Evolutionary conservation across 345 rosid species (phyloP), one percentile per base, ranked within the genome.

Genomic region (Dovyalis caffra): DNA sequence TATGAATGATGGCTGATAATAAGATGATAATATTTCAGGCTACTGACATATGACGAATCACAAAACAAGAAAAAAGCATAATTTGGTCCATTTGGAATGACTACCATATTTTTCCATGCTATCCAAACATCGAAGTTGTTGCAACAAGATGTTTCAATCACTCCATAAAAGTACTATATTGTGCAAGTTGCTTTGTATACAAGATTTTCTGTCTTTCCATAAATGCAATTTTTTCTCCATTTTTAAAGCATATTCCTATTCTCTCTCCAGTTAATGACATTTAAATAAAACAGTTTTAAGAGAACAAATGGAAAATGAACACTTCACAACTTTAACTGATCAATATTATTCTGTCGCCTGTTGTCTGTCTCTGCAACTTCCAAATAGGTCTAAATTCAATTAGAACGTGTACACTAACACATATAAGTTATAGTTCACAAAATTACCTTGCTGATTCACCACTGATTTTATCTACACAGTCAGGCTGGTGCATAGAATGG

Each of bases 381-480:
- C 61, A 10, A 56, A 56, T n/a, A 8, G 61, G 28, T 23, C 26
- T 56, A 56, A 9, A n/a, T 56, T 8, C 25, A 23, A 56, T n/a
- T 9, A 56, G 28, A 56, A 9, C 8, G 3, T 60, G 66, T 11
- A 62, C 66, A 29, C 7, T 62, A 31, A 15, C n/a, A 62, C 21
- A 32, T 62, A 51, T 28, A 65, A 60, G 64, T 21, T 34, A 31
- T 10, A 5, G 8, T 31, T 28, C 34, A 14, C 33, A 74, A 70
- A 43, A 51, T 81, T 87, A 95, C 99, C 99, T 91, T 72, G 79
- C 80, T 69, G 72, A 73, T 74, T 87, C 92, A 25, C 77, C 83
- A 51, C 75, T 79, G 80, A 77, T 82, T 80, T 85, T 81, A 70
- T 81, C 86, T 29, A 82, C 72, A 61, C 82, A 84, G 71, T 87